Conservation (phyloP, 768 basidiomycete species). For the Porphyrellus cyaneotinctus region DNA sequence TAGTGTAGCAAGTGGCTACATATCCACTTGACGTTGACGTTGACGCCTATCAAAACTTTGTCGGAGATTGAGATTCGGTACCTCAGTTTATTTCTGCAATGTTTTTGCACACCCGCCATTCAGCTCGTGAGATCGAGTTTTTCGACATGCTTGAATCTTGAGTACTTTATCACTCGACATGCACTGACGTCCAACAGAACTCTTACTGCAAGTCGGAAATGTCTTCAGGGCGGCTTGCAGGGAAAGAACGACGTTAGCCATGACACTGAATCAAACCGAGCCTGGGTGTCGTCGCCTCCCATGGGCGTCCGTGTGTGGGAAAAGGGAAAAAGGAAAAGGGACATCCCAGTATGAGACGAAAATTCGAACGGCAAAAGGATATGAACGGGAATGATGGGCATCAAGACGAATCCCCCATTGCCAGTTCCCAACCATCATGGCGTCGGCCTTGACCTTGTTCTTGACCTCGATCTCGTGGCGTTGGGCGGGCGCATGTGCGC, state of each 20-base stretch:
- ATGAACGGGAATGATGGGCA: not conserved
- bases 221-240: not conserved
- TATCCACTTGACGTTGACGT: no score
- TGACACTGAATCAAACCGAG: no score
- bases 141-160: no score
- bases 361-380: not conserved
- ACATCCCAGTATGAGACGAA: not conserved
- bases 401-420: not conserved
- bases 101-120: no score
- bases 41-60: no score
- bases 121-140: no score
- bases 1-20: no score
- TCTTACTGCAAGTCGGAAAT: no score
- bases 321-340: not conserved
- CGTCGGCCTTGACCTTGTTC: not conserved
- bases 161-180: no score
- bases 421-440: not conserved
- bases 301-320: slow-evolving; percentile 7
- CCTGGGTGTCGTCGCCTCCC: not conserved
- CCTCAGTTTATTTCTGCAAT: no score
- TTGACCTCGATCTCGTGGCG: not conserved
- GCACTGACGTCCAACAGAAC: no score
- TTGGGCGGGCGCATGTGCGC: not conserved
- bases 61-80: no score
- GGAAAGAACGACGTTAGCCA: not conserved